Percentiles rank a stretch among this genome's conserved stretches.
These are phyloP conservation scores for Ophidiomyces ophidiicola DNA, from an alignment of 2,329 filamentous ascomycete species.

Conservation along the genomic window DNA sequence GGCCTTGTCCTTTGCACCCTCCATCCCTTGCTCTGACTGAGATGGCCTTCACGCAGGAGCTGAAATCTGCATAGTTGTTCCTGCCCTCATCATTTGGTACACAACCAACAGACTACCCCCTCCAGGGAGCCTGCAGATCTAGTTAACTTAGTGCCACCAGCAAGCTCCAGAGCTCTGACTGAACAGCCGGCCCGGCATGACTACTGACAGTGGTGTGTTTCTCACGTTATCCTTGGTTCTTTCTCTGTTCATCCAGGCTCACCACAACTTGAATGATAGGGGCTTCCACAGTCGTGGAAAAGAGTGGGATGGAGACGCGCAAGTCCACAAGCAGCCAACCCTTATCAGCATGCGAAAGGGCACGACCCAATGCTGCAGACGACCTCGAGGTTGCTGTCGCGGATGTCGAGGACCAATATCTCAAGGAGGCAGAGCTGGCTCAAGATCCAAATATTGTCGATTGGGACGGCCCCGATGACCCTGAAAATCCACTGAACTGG, in stretches of 20 bases:
- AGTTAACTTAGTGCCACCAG: too few relatives aligned
- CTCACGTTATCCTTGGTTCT: too few relatives aligned
- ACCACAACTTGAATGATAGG: background rate
- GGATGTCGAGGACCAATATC: conserved; percentile 3
- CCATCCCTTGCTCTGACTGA: too few relatives aligned
- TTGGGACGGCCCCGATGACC: conserved; percentile 21
- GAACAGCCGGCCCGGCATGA: too few relatives aligned
- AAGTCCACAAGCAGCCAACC: conserved; percentile 6
- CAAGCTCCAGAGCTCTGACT: too few relatives aligned
- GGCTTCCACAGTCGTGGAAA: conserved; percentile 9
- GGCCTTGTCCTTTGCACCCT: too few relatives aligned
- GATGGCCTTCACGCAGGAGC: too few relatives aligned
- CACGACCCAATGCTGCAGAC: background rate
- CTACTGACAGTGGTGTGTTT: too few relatives aligned
- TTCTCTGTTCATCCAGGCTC: background rate
- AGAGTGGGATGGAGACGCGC: background rate
- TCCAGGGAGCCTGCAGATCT: too few relatives aligned
- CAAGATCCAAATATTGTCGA: conserved; percentile 17
- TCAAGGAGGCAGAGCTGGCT: conserved; percentile 1
- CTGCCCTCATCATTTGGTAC: too few relatives aligned
- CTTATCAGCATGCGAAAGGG: background rate
- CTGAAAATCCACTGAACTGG: conserved; percentile 22
- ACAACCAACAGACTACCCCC: too few relatives aligned
- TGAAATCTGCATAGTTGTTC: too few relatives aligned
- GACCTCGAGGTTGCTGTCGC: conserved; percentile 7